phyloP scores from a whole-genome alignment of 192 early-diverging fungal genomes.

The Podila minutissima region DNA sequence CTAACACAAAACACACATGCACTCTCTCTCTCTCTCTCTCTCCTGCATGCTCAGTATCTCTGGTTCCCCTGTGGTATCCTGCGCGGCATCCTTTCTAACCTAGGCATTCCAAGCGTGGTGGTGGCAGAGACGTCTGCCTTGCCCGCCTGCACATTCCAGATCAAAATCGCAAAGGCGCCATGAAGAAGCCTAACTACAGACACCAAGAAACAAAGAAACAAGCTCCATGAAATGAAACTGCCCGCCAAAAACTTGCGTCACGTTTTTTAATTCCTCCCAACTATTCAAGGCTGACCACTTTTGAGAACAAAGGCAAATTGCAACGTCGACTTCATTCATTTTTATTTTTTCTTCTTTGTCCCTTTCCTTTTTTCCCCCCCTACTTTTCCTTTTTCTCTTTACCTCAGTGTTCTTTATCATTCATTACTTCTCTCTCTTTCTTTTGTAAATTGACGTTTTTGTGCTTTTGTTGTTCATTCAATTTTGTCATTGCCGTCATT shows the following conservation, averaged over 20 bases:
- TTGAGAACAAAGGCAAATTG: background rate
- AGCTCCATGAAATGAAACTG: too few species aligned
- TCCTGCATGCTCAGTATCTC: conserved; percentile 68
- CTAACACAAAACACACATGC: background rate
- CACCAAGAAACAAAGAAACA: background rate
- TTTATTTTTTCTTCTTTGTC: conserved; percentile 7
- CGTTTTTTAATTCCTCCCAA: background rate
- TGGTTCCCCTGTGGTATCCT: conserved; percentile 98
- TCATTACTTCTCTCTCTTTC: background rate
- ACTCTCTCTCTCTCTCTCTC: background rate
- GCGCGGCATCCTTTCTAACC: conserved; percentile 90
- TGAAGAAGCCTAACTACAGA: background rate
- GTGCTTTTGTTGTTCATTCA: background rate
- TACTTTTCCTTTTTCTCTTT: background rate
- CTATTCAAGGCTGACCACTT: background rate
- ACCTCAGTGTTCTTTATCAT: background rate
- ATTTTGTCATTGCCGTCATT: conserved; percentile 1
- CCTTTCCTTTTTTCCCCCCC: background rate
- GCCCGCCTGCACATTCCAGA: conserved; percentile 87
- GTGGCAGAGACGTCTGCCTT: conserved; percentile 86
- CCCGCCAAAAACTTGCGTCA: conserved; percentile 1
- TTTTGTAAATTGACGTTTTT: background rate
- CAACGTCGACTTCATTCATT: conserved; percentile 5
- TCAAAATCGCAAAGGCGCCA: conserved; percentile 71
- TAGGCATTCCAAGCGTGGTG: conserved; percentile 88